phyloP scores from a whole-genome alignment of 1,284 basidiomycete genomes.

The Rhodotorula sp. region DNA sequence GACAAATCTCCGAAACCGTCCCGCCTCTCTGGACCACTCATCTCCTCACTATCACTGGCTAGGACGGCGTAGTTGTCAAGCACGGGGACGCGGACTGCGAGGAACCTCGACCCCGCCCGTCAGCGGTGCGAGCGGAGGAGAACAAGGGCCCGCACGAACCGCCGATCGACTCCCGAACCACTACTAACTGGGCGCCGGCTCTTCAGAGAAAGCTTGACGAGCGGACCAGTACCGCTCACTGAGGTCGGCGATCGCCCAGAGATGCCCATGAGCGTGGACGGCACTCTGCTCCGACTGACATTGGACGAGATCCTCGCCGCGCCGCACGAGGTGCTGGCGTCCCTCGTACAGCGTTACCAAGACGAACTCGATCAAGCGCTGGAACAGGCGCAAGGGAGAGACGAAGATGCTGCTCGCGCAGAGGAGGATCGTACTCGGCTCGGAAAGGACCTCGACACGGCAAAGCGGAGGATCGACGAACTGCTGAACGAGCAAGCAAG shows the following conservation, averaged over 20 bases:
- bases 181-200: no score
- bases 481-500: slow-evolving; percentile 22
- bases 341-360: slow-evolving; percentile 7
- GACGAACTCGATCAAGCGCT: slow-evolving; percentile 2
- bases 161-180: no score
- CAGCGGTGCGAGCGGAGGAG: no score
- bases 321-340: slow-evolving; percentile 7
- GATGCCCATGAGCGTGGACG: not conserved
- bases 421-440: not conserved
- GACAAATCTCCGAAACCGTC: no score
- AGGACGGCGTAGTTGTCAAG: no score
- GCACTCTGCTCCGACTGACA: not conserved
- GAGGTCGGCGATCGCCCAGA: not conserved
- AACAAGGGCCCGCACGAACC: no score
- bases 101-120: no score
- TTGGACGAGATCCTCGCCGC: slow-evolving; percentile 8
- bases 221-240: not conserved
- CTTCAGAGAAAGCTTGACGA: no score
- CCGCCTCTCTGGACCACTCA: no score
- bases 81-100: no score
- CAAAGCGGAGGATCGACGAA: slow-evolving; percentile 16
- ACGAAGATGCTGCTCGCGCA: not conserved
- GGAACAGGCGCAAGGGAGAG: not conserved
- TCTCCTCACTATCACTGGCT: no score
- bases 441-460: not conserved